phyloP scores from a whole-genome alignment of 441 rosid species.

The Syzygium malaccense region DNA sequence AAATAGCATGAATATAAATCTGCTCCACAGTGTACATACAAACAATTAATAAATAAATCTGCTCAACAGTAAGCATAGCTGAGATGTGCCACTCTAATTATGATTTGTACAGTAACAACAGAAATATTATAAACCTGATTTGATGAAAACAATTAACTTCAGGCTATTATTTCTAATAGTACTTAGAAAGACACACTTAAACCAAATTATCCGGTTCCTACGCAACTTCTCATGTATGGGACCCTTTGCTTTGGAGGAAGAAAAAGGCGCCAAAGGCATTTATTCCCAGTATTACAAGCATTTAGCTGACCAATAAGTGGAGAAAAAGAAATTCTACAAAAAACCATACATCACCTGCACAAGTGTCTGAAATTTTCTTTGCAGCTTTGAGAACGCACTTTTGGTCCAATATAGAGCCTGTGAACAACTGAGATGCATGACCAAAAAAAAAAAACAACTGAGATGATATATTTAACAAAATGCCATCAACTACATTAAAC shows the following conservation, averaged over 20 bases:
- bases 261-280: not conserved
- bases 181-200: not conserved
- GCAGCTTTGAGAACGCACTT: conserved; percentile 9
- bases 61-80: not conserved
- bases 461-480: not conserved
- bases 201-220: not conserved
- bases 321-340: not conserved
- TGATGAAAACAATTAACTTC: not conserved
- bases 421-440: conserved; percentile 6
- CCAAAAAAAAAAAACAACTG: conserved; percentile 1
- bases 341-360: conserved; percentile 9
- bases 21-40: not conserved
- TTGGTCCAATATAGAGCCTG: conserved; percentile 7
- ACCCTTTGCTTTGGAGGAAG: not conserved
- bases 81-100: not conserved
- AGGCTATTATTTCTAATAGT: not conserved
- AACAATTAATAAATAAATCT: not conserved
- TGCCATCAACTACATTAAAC: not conserved
- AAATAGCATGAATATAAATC: not conserved
- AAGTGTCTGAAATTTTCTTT: conserved; percentile 12
- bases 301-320: not conserved
- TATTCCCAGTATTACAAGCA: not conserved
- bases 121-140: not conserved
- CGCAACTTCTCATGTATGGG: not conserved
- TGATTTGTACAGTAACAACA: not conserved